A percentile compares a stretch with the other conserved stretches of the same genome.
Evolutionary conservation across 306 rosid genomes (phyloP).

Genomic region (Cucumis melo): DNA sequence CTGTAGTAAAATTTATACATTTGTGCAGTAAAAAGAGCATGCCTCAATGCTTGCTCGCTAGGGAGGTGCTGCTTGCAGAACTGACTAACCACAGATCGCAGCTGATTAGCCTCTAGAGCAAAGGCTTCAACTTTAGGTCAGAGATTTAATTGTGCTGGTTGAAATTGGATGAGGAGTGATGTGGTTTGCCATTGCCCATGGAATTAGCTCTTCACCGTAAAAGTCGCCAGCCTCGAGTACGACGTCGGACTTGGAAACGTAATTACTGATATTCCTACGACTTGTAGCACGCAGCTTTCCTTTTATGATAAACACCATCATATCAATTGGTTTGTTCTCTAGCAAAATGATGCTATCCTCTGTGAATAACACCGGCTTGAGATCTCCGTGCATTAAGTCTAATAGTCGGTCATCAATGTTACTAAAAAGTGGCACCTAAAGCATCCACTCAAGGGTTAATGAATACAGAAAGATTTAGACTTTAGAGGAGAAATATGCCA

Average conservation of each 20-base stretch:
- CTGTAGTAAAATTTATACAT: not conserved
- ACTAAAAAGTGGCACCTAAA: slow-evolving; percentile 63
- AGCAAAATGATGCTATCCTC: slow-evolving; percentile 41
- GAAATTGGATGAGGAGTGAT: slow-evolving; percentile 51
- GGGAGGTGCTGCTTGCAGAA: slow-evolving; percentile 35
- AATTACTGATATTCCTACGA: not conserved
- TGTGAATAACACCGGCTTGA: slow-evolving; percentile 68
- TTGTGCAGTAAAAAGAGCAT: slow-evolving; percentile 14
- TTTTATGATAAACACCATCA: slow-evolving; percentile 75
- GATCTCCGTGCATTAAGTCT: slow-evolving; percentile 60
- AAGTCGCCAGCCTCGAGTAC: slow-evolving; percentile 66
- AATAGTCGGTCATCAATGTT: slow-evolving; percentile 54
- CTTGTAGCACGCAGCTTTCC: slow-evolving; percentile 29
- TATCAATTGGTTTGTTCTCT: slow-evolving; percentile 85
- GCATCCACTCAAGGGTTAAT: not conserved
- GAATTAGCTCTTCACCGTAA: slow-evolving; percentile 89
- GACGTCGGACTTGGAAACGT: too few species aligned
- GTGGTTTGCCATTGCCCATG: slow-evolving; percentile 73
- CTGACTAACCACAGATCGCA: slow-evolving; percentile 56
- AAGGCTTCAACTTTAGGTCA: slow-evolving; percentile 78
- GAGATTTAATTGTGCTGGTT: slow-evolving; percentile 52
- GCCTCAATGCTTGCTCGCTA: slow-evolving; percentile 58
- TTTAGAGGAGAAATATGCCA: not conserved
- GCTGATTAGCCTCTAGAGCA: slow-evolving; percentile 61
- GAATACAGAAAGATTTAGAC: not conserved